Evolutionary conservation across 768 basidiomycete genomes (phyloP).

Genomic region (Sutorius australiensis): DNA sequence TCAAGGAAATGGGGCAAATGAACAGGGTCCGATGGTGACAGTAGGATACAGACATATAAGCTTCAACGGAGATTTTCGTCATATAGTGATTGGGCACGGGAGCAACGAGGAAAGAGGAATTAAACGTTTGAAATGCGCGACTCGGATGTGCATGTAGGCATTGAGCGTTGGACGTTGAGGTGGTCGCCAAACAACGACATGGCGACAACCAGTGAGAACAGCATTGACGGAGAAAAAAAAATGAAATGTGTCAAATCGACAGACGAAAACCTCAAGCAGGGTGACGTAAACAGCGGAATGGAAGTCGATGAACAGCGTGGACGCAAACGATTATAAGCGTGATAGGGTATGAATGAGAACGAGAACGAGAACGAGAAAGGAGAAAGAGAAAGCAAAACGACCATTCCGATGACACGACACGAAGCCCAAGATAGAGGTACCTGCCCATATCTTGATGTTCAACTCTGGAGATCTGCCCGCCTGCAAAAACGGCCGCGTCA

Average conservation of each 20-base stretch:
- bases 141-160: background rate
- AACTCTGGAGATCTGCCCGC: slow-evolving; percentile 38
- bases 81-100: slow-evolving; percentile 15
- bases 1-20: background rate
- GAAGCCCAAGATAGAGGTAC: slow-evolving; percentile 18
- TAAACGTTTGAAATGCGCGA: too few species aligned
- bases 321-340: slow-evolving; percentile 19
- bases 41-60: slow-evolving; percentile 31
- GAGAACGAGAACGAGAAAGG: too few species aligned
- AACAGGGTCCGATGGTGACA: slow-evolving; percentile 14
- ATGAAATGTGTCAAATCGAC: slow-evolving; percentile 9
- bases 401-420: background rate
- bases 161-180: background rate
- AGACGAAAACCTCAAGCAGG: slow-evolving; percentile 18
- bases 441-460: slow-evolving; percentile 18
- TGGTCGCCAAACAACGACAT: background rate
- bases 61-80: slow-evolving; percentile 25
- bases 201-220: slow-evolving; percentile 14
- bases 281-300: slow-evolving; percentile 20
- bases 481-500: slow-evolving; percentile 20
- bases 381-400: background rate
- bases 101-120: background rate
- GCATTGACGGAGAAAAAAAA: slow-evolving; percentile 4
- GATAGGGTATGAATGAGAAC: slow-evolving; percentile 30
- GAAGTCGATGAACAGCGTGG: slow-evolving; percentile 4